Evolutionary conservation across 139 green algal species (phyloP).

Genomic region (Gonium pectorale): DNA sequence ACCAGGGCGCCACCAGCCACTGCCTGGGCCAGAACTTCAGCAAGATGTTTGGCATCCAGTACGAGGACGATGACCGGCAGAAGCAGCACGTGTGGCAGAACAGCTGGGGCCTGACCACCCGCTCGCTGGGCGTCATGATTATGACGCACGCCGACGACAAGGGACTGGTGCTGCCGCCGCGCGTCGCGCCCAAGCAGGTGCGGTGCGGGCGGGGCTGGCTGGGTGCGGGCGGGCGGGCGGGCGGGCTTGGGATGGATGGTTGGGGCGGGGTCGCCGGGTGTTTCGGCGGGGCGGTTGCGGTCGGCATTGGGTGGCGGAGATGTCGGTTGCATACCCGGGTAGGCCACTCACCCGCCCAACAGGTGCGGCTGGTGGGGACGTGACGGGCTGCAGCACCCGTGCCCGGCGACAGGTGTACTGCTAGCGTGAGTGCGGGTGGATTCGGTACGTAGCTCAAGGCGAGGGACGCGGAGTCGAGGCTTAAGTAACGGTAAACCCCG

Average conservation of each 20-base stretch:
- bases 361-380: no score
- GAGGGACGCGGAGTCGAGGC: no score
- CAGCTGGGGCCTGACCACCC: conserved; percentile 96
- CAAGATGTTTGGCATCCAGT: conserved; percentile 93
- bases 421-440: no score
- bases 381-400: no score
- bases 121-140: conserved; percentile 97
- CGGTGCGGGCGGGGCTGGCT: not conserved
- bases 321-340: no score
- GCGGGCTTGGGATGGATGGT: not conserved
- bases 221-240: not conserved
- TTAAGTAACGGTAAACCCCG: no score
- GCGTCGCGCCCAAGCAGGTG: conserved; percentile 86
- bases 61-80: conserved; percentile 84
- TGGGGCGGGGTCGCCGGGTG: no score
- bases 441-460: no score
- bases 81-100: conserved; percentile 95
- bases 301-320: no score
- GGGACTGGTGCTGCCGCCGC: conserved; percentile 94
- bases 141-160: conserved; percentile 99
- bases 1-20: conserved; percentile 91
- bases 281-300: no score
- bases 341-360: no score
- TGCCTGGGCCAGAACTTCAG: conserved; percentile 99
- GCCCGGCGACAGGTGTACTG: no score